Base-by-base conservation (phyloP, 805 yeast species). In the Spathaspora passalidarum region DNA sequence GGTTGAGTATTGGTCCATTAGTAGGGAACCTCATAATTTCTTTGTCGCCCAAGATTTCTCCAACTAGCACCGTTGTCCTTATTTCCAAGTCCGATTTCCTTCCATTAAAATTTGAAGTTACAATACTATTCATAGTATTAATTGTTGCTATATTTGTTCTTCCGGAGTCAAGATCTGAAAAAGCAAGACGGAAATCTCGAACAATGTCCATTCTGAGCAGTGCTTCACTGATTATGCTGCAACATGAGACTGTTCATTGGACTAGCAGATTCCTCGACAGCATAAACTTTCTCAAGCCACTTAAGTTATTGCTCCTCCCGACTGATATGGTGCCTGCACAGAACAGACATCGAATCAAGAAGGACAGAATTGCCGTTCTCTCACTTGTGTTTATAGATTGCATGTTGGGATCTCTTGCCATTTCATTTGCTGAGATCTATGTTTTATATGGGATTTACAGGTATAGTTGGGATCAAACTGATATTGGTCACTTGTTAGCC, bases 1-100 rank as follows among this genome's bases (percentile, higher is more conserved):
- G 90, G 0, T 56, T 81, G 52, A 84, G 84, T 1, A 10, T 76
- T 7, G 94, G 92, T 1, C 94, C 95, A 0, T 49, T 82, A 32
- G 44, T 76, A 1, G 82, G 88, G 2, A 78, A 82, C 26, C 38
- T 56, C 9, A 39, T 66, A 16, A 36, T 60, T 17, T 47, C 41
- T 21, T 45, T 35, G 32, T 19, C 47, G 13, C 39, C 49, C 1
- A 49, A 42, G 19, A 41, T 42, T 3, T 26, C 45, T 11, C 36
- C 47, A 19, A 16, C 42, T 20, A 14, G 25, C 5, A 8, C 5
- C 5, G 34, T 39, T 16, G 34, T 13, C 5, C 36, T 32, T 25
- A 56, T 66, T 35, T 45, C 57, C 5, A 34, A 49, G 4, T 43
- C 48, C n/a, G 76, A 71, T 45, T 66, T 53, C 44, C 46, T 57